A percentile compares a stretch with the other conserved stretches of the same genome.
These are phyloP conservation scores for Calocera cornea DNA, from an alignment of 768 basidiomycete species.

Conservation along the genomic window DNA sequence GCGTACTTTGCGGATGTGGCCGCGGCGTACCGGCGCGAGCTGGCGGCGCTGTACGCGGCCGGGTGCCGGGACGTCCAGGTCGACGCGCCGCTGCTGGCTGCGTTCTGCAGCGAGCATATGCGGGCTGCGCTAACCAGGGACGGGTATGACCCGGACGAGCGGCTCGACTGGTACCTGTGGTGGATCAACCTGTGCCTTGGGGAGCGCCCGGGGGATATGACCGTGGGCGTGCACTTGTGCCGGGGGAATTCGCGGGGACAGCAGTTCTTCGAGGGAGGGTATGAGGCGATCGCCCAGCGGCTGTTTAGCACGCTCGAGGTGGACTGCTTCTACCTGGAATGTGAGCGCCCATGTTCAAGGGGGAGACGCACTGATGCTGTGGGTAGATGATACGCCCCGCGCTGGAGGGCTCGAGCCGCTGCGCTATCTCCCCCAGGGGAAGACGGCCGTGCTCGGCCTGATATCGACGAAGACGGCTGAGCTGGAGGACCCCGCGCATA, in stretches of 20 bases:
- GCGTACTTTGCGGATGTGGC: constrained; percentile 40
- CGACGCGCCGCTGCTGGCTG: constrained; percentile 38
- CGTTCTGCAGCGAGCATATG: constrained; percentile 51
- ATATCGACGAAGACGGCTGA: constrained; percentile 35
- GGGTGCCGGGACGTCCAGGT: constrained; percentile 35
- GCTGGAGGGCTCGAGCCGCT: constrained; percentile 36
- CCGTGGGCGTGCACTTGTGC: constrained; percentile 46
- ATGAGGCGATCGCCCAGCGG: constrained; percentile 40
- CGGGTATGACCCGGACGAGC: constrained; percentile 42
- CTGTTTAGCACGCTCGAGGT: constrained; percentile 47
- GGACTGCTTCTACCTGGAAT: constrained; percentile 31
- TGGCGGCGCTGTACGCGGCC: constrained; percentile 32
- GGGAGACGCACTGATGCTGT: background rate
- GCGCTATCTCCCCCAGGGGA: constrained; percentile 24
- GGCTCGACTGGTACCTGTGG: constrained; percentile 52
- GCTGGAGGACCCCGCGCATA: constrained; percentile 39
- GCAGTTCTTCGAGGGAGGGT: constrained; percentile 49
- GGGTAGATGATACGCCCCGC: constrained; percentile 48
- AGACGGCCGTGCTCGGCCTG: constrained; percentile 32
- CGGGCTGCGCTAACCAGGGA: constrained; percentile 43
- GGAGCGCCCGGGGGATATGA: constrained; percentile 22
- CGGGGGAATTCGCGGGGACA: constrained; percentile 28
- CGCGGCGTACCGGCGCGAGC: constrained; percentile 34
- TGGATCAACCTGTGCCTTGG: constrained; percentile 33
- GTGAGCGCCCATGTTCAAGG: constrained; percentile 14